Base-by-base conservation (phyloP, 768 basidiomycete species). In the Suillus brevipes region DNA sequence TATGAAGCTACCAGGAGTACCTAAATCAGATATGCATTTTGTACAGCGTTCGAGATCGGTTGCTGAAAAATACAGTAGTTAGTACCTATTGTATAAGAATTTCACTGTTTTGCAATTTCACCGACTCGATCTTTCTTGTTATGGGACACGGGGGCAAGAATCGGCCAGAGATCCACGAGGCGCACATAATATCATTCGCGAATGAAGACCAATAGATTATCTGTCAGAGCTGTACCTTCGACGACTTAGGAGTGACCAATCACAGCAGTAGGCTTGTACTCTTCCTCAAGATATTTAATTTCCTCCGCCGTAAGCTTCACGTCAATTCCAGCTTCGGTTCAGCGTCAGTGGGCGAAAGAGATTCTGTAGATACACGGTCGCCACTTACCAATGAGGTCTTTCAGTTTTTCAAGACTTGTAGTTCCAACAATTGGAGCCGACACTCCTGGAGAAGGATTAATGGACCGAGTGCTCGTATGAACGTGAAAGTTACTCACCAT, bases 221-320 rank as follows among this genome's bases (percentile, higher is more conserved):
- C 7, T 31, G 20, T 56, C n/a, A n/a, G 13, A 37, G 18, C 13
- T 23, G 55, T 37, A 37, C n/a, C 13, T 38, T 23, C 37, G 4
- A 57, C 16, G 9, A 12, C 38, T 64, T 66, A 75, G 18, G 60
- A 52, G 40, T 82, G 80, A 20, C 83, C 81, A 3, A 81, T 66
- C 28, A 83, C 73, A 10, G 73, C 49, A 65, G 75, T 75, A 6
- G 85, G 78, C 47, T 62, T 65, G 71, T 87, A 87, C 1, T 75
- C 72, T 67, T 83, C 80, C 50, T 80, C 79, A 58, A 87, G 75
- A 50, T 77, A 78, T 62, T 78, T 74, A 42, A 83, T 74, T 66
- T 87, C 87, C 31, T 86, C 86, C 14, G 72, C 71, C 0, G 79
- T 80, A 64, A 87, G 74, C 47, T 79, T 73, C 55, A 87, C 67